Evolutionary conservation across 345 rosid species (phyloP).

Genomic region (Eucalyptus grandis): DNA sequence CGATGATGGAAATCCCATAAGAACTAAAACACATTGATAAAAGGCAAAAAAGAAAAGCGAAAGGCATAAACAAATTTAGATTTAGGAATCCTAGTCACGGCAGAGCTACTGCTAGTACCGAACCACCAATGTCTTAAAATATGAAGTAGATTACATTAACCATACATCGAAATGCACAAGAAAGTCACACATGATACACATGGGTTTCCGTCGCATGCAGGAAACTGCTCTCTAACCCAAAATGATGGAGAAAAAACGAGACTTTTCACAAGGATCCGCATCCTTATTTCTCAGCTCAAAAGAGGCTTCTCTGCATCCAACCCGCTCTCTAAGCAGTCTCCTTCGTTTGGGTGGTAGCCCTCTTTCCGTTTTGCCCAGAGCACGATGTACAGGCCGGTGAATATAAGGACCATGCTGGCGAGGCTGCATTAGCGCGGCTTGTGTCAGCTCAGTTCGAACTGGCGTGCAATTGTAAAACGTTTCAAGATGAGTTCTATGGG

Average conservation of each 20-base stretch:
- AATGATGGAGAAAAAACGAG: background rate
- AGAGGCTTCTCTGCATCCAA: constrained; percentile 57
- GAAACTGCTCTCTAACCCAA: background rate
- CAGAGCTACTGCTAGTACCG: background rate
- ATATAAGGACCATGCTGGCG: constrained; percentile 81
- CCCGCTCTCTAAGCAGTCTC: constrained; percentile 23
- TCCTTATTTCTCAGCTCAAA: constrained; percentile 21
- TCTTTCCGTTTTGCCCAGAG: constrained; percentile 96
- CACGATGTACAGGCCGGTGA: constrained; percentile 70
- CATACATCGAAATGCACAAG: background rate
- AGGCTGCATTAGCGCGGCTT: constrained; percentile 28
- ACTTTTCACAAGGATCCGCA: background rate
- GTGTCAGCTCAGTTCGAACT: background rate
- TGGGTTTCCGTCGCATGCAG: background rate
- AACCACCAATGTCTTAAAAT: background rate
- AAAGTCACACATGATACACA: background rate
- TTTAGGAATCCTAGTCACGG: background rate
- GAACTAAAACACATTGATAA: too few relatives aligned
- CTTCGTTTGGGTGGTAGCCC: constrained; percentile 1
- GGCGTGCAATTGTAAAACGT: background rate
- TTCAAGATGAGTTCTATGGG: background rate
- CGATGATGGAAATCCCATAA: too few relatives aligned
- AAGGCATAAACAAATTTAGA: too few relatives aligned
- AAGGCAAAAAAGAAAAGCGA: too few relatives aligned
- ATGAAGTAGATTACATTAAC: background rate